A percentile compares a stretch with the other conserved stretches of the same genome.
Evolutionary conservation across 768 basidiomycete species (phyloP).

Genomic region (Tulasnella sp.): DNA sequence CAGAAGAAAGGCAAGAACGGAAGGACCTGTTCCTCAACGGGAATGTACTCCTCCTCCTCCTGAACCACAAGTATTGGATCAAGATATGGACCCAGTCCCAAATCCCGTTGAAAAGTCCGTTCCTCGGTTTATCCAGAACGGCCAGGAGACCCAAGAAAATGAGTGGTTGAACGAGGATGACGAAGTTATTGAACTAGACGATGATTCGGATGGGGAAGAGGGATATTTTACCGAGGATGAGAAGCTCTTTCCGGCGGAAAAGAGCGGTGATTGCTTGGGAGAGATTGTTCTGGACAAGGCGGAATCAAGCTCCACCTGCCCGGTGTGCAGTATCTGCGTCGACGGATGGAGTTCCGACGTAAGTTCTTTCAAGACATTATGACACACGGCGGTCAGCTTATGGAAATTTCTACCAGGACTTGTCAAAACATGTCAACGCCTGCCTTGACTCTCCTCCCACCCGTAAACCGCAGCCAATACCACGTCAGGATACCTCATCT

Average conservation of each 20-base stretch:
- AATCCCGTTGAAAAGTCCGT: too few species aligned
- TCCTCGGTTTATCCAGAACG: not conserved
- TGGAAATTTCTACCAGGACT: slow-evolving; percentile 42
- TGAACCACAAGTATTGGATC: not conserved
- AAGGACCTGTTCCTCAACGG: not conserved
- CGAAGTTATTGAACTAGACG: slow-evolving; percentile 47
- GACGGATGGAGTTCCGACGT: slow-evolving; percentile 35
- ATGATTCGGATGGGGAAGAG: slow-evolving; percentile 32
- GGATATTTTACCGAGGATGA: slow-evolving; percentile 34
- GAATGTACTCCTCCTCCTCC: slow-evolving; percentile 15
- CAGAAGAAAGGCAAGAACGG: not conserved
- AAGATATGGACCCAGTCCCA: not conserved
- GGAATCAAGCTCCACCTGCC: slow-evolving; percentile 32
- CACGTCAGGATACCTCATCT: slow-evolving; percentile 15
- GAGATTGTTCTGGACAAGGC: slow-evolving; percentile 15
- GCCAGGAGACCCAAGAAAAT: slow-evolving; percentile 37
- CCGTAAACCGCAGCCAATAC: not conserved
- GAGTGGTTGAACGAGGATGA: slow-evolving; percentile 77
- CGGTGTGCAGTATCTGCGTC: slow-evolving; percentile 38
- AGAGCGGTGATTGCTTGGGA: slow-evolving; percentile 34
- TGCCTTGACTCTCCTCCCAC: slow-evolving; percentile 47
- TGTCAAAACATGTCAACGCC: slow-evolving; percentile 54
- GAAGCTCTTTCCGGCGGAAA: slow-evolving; percentile 36
- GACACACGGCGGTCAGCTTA: slow-evolving; percentile 21
- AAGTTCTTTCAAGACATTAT: slow-evolving; percentile 36